Evolutionary conservation across 2,329 filamentous ascomycete genomes (phyloP).

Genomic region (Amesomyces nigricolor): DNA sequence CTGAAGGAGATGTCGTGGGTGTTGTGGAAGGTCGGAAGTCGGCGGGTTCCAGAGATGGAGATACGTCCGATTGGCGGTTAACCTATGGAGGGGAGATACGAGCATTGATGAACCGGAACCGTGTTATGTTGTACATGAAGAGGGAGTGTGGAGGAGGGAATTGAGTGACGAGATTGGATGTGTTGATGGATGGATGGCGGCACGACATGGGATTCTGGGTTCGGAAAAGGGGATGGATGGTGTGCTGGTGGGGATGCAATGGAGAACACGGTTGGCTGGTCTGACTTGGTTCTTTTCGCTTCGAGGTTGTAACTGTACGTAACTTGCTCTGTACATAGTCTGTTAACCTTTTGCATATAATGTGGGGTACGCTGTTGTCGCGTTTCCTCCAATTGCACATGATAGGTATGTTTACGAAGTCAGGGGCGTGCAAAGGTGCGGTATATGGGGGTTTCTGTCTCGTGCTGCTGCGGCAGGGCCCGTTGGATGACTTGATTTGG

Average conservation of each 20-base stretch:
- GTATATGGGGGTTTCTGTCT: neutral
- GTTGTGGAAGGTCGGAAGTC: neutral
- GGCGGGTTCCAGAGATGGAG: constrained; percentile 3
- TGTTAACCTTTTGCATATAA: neutral
- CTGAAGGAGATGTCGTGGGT: too few relatives aligned
- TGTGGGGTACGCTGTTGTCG: neutral
- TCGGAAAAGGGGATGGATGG: constrained; percentile 1
- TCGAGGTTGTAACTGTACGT: neutral
- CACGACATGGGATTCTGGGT: constrained; percentile 10
- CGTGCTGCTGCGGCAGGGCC: neutral
- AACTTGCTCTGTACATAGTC: constrained; percentile 5
- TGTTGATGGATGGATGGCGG: constrained; percentile 2
- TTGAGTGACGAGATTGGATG: constrained; percentile 14
- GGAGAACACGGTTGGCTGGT: constrained; percentile 11
- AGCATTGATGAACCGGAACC: constrained; percentile 3
- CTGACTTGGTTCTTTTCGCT: constrained; percentile 8
- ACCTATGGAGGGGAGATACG: constrained; percentile 13
- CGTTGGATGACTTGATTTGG: neutral
- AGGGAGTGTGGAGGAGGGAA: neutral
- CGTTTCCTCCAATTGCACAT: neutral
- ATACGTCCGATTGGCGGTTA: constrained; percentile 9
- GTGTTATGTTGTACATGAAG: constrained; percentile 10
- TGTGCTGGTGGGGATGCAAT: neutral
- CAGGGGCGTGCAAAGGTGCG: neutral
- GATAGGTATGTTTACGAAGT: neutral